These are phyloP conservation scores for Fusarium redolens DNA, from an alignment of 2,329 filamentous ascomycete genomes.

Conservation along the genomic window DNA sequence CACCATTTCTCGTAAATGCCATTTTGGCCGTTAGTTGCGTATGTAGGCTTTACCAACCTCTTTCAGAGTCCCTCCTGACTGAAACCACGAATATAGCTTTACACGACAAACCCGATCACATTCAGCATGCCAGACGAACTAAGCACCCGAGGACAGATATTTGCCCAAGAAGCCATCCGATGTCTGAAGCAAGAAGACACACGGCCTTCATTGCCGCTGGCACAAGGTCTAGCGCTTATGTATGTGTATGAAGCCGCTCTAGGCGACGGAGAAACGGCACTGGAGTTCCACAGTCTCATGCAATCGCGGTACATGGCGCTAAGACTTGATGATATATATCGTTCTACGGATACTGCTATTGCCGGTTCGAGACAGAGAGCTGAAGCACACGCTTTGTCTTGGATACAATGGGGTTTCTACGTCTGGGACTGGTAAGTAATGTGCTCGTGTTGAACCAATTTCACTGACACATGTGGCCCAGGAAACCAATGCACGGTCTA, in stretches of 20 bases:
- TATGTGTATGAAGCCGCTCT: constrained; percentile 26
- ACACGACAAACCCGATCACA: constrained; percentile 11
- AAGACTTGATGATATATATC: constrained; percentile 14
- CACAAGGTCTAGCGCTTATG: constrained; percentile 20
- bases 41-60: neutral
- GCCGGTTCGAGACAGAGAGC: constrained; percentile 19
- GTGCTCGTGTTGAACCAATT: neutral
- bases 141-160: constrained; percentile 15
- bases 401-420: constrained; percentile 36
- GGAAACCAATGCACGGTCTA: constrained; percentile 33
- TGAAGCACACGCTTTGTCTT: constrained; percentile 28
- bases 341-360: constrained; percentile 19
- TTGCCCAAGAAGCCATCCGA: constrained; percentile 18
- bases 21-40: constrained; percentile 35
- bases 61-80: neutral
- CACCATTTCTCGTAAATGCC: constrained; percentile 33
- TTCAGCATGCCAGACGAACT: neutral
- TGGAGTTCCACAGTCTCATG: constrained; percentile 22
- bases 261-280: constrained; percentile 8
- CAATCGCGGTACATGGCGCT: constrained; percentile 24
- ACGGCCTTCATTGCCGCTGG: constrained; percentile 8
- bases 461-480: neutral
- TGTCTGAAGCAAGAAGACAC: constrained; percentile 15
- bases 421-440: constrained; percentile 27
- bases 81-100: neutral